These are phyloP conservation scores for Beauveria asiatica DNA, from an alignment of 2,329 filamentous ascomycete genomes.

Conservation along the genomic window DNA sequence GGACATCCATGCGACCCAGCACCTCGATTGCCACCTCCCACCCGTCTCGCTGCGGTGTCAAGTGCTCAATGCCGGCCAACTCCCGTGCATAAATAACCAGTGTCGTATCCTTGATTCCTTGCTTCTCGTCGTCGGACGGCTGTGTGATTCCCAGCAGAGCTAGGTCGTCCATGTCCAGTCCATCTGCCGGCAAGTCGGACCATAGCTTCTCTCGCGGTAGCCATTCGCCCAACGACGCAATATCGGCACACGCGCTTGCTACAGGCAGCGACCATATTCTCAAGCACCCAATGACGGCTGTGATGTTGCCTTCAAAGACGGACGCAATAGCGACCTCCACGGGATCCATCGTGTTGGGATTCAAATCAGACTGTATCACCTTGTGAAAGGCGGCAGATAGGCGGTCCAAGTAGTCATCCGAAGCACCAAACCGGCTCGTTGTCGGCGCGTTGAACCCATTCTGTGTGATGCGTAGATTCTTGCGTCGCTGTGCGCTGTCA, in stretches of 20 bases:
- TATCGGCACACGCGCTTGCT: conserved; percentile 69
- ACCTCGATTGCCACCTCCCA: conserved; percentile 87
- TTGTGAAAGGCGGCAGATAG: conserved; percentile 64
- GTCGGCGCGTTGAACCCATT: conserved; percentile 30
- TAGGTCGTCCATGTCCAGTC: conserved; percentile 74
- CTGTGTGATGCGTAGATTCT: conserved; percentile 31
- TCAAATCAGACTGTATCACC: conserved; percentile 60
- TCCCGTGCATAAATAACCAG: conserved; percentile 67
- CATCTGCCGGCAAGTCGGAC: conserved; percentile 48
- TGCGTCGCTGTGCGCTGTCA: conserved; percentile 51
- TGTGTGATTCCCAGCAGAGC: conserved; percentile 67
- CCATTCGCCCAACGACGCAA: conserved; percentile 80
- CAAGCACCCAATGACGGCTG: conserved; percentile 66
- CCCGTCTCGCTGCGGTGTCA: conserved; percentile 52
- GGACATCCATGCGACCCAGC: conserved; percentile 71
- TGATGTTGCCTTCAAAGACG: conserved; percentile 72
- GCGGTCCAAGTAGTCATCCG: conserved; percentile 64
- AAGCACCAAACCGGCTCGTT: conserved; percentile 37
- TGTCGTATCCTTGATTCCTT: conserved; percentile 70
- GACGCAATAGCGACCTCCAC: conserved; percentile 77
- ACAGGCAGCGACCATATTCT: conserved; percentile 74
- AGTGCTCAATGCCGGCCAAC: conserved; percentile 47
- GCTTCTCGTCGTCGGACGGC: conserved; percentile 48
- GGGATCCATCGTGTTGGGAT: conserved; percentile 65
- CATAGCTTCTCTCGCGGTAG: conserved; percentile 40